Percentiles rank a stretch among this genome's conserved stretches.
Evolutionary conservation across 768 basidiomycete species (phyloP).

Genomic region (Gyrodon lividus): DNA sequence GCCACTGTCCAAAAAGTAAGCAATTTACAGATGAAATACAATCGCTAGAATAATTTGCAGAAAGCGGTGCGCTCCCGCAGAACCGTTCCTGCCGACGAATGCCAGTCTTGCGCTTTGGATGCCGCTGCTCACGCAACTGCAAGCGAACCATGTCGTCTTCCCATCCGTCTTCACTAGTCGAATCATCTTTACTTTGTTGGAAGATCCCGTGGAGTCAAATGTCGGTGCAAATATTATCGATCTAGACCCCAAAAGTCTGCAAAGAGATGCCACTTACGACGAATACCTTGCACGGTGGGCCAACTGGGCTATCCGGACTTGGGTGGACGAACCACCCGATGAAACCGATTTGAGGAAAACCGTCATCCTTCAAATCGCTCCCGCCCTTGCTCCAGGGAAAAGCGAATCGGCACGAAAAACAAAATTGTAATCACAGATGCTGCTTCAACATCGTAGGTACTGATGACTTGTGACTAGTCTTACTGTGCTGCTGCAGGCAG

Average conservation of each 20-base stretch:
- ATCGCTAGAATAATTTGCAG: conserved; percentile 35
- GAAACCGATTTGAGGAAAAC: conserved; percentile 47
- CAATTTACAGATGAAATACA: not conserved
- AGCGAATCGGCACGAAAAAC: conserved; percentile 23
- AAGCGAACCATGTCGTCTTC: conserved; percentile 55
- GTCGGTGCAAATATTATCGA: conserved; percentile 16
- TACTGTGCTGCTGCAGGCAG: conserved; percentile 16
- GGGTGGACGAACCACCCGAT: conserved; percentile 30
- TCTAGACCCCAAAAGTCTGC: conserved; percentile 16
- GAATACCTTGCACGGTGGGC: conserved; percentile 70
- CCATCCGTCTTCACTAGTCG: conserved; percentile 45
- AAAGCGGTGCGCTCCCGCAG: conserved; percentile 48
- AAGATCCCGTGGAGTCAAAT: conserved; percentile 12
- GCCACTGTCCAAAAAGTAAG: conserved; percentile 82
- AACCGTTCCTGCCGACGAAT: conserved; percentile 50
- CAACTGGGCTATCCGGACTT: conserved; percentile 54
- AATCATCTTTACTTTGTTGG: conserved; percentile 40
- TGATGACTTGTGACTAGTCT: conserved; percentile 21
- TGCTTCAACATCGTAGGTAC: not conserved
- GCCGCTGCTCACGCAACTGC: conserved; percentile 59
- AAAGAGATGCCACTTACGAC: conserved; percentile 46
- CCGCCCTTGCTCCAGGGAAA: conserved; percentile 43
- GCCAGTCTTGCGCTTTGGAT: conserved; percentile 61
- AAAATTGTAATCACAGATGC: conserved; percentile 33
- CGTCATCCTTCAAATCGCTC: conserved; percentile 44